phyloP scores from a whole-genome alignment of 1,284 basidiomycete species.

The Papiliotrema flavescens region DNA sequence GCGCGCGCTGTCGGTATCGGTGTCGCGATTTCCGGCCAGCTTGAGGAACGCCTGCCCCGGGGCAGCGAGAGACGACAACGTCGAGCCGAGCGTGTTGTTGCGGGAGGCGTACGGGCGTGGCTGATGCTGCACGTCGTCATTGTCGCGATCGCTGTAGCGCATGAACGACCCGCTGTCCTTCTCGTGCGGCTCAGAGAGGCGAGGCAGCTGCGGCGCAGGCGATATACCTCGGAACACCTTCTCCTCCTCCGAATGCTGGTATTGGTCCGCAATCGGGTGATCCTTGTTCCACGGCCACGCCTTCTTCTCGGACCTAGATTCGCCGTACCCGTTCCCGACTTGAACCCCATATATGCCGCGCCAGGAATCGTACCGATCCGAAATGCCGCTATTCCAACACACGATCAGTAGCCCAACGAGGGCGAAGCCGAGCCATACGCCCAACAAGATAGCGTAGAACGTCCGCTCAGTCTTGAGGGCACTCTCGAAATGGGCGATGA shows the following conservation, averaged over 20 bases:
- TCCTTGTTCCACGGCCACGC: slow-evolving; percentile 15
- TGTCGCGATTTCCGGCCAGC: slow-evolving; percentile 14
- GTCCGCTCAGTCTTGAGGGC: slow-evolving; percentile 72
- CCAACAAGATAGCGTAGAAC: slow-evolving; percentile 78
- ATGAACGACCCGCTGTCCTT: slow-evolving; percentile 16
- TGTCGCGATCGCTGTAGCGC: slow-evolving; percentile 8
- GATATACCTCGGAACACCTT: slow-evolving; percentile 25
- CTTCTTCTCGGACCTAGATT: neutral
- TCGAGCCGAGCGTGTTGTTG: slow-evolving; percentile 24
- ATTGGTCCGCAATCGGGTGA: slow-evolving; percentile 34
- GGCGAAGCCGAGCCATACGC: slow-evolving; percentile 59
- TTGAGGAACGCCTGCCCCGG: slow-evolving; percentile 36
- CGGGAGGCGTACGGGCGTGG: slow-evolving; percentile 15
- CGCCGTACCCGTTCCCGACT: neutral
- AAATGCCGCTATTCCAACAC: slow-evolving; percentile 38
- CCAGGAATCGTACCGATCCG: slow-evolving; percentile 18
- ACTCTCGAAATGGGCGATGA: slow-evolving; percentile 68
- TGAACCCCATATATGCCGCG: slow-evolving; percentile 1
- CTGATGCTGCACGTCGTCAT: neutral
- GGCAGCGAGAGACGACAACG: slow-evolving; percentile 25
- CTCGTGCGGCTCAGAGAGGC: slow-evolving; percentile 11
- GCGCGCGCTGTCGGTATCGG: slow-evolving; percentile 1
- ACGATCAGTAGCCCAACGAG: slow-evolving; percentile 37
- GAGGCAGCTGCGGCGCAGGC: slow-evolving; percentile 7
- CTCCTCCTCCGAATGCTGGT: slow-evolving; percentile 28